Evolutionary conservation across 192 early-diverging fungal genomes (phyloP).

Genomic region (Coemansia sp.): DNA sequence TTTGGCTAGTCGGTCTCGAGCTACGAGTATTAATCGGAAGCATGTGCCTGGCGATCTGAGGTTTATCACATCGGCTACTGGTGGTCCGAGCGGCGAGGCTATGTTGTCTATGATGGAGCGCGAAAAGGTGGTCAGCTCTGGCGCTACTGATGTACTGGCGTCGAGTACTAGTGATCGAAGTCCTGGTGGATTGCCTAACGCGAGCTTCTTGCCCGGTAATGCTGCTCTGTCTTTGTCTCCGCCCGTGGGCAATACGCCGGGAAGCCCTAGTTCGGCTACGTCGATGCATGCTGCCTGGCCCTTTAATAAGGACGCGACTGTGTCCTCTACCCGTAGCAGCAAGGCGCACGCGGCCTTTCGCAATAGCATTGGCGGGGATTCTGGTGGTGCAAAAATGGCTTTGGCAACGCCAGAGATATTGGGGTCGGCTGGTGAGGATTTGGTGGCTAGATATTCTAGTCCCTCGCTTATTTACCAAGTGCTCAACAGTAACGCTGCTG

Average conservation of each 20-base stretch:
- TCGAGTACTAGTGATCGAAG: constrained; percentile 10
- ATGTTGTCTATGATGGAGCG: constrained; percentile 34
- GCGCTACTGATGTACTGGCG: background rate
- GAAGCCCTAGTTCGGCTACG: constrained; percentile 24
- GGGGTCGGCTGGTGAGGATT: constrained; percentile 25
- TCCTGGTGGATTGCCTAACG: background rate
- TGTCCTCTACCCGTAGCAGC: background rate
- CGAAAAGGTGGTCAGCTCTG: background rate
- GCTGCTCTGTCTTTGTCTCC: constrained; percentile 6
- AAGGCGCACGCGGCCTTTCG: background rate
- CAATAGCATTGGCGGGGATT: background rate
- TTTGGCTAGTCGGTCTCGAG: constrained; percentile 33
- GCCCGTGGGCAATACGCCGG: constrained; percentile 14
- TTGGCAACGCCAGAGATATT: constrained; percentile 10
- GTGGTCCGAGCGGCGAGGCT: constrained; percentile 19
- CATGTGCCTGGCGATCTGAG: constrained; percentile 38
- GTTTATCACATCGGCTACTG: constrained; percentile 18
- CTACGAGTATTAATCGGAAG: constrained; percentile 32
- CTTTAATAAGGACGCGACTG: constrained; percentile 31
- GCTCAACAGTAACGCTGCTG: constrained; percentile 7
- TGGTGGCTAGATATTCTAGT: constrained; percentile 36
- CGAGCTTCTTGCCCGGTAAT: background rate
- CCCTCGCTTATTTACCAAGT: constrained; percentile 46
- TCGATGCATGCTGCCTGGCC: constrained; percentile 45
- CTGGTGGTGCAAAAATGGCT: background rate